A percentile compares a stretch with the other conserved stretches of the same genome.
phyloP scores from a whole-genome alignment of 1,284 basidiomycete species.

The Ceratobasidium theobromae region DNA sequence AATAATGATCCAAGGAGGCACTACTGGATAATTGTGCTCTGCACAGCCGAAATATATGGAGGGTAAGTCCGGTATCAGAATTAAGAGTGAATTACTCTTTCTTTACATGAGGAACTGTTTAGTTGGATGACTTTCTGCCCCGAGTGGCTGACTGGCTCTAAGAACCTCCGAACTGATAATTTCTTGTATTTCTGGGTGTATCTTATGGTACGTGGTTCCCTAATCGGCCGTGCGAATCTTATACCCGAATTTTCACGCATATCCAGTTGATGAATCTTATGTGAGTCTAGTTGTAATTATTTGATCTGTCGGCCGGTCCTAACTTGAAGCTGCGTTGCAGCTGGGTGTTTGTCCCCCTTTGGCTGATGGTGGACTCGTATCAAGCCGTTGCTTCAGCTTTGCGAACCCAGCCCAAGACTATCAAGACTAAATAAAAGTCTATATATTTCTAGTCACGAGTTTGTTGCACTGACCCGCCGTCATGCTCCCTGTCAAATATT shows the following conservation, averaged over 20 bases:
- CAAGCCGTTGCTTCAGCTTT: slow-evolving; percentile 62
- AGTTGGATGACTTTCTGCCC: slow-evolving; percentile 86
- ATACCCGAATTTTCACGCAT: slow-evolving; percentile 28
- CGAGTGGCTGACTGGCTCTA: slow-evolving; percentile 77
- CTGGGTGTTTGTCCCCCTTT: slow-evolving; percentile 74
- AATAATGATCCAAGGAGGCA: slow-evolving; percentile 66
- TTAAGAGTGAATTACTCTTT: not conserved
- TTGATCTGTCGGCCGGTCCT: slow-evolving; percentile 34
- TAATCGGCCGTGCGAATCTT: slow-evolving; percentile 17
- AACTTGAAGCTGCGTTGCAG: slow-evolving; percentile 45
- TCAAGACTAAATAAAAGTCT: not conserved
- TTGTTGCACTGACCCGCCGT: too few relatives aligned
- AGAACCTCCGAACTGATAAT: slow-evolving; percentile 69
- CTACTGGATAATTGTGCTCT: slow-evolving; percentile 77
- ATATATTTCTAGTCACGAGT: too few relatives aligned
- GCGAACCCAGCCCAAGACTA: slow-evolving; percentile 41
- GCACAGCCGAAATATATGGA: slow-evolving; percentile 75
- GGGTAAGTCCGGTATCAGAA: slow-evolving; percentile 51
- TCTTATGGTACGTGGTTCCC: slow-evolving; percentile 45
- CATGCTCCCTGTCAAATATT: too few relatives aligned
- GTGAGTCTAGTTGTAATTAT: slow-evolving; percentile 49
- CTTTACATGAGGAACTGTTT: not conserved
- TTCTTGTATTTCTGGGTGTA: slow-evolving; percentile 53
- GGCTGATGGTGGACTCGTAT: slow-evolving; percentile 76
- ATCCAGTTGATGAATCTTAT: slow-evolving; percentile 74